A percentile compares a stretch with the other conserved stretches of the same genome.
phyloP scores from a whole-genome alignment of 2,329 filamentous ascomycete species.

The Penicillium verrucosum region DNA sequence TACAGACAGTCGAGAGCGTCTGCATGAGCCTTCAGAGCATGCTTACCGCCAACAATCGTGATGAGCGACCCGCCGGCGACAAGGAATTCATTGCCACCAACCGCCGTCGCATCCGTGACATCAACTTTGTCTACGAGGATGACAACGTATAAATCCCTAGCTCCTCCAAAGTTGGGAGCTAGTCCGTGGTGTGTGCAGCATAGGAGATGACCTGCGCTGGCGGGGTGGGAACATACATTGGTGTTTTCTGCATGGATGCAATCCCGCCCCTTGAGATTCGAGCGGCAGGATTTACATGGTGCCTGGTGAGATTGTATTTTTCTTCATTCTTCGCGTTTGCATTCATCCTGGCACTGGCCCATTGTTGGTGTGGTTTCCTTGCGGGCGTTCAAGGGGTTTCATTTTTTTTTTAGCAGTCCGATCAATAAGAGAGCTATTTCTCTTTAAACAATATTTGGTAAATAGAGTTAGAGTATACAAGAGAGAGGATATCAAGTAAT shows the following conservation, averaged over 20 bases:
- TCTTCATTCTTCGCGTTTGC: slow-evolving; percentile 1
- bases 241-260: slow-evolving; percentile 2
- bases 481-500: neutral
- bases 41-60: slow-evolving; percentile 90
- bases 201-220: neutral
- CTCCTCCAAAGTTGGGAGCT: neutral
- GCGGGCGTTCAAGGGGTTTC: slow-evolving; percentile 2
- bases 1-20: slow-evolving; percentile 94
- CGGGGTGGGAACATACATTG: neutral
- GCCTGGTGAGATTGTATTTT: neutral
- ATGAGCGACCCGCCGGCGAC: slow-evolving; percentile 86
- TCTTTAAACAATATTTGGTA: neutral
- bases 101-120: slow-evolving; percentile 75
- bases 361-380: neutral
- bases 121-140: slow-evolving; percentile 92
- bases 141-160: slow-evolving; percentile 59
- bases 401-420: neutral
- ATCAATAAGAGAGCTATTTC: neutral
- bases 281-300: neutral
- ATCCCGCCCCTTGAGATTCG: neutral
- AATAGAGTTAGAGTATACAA: neutral
- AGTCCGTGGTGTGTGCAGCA: neutral
- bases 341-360: slow-evolving; percentile 9
- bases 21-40: slow-evolving; percentile 98
- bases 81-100: slow-evolving; percentile 84